A percentile compares a stretch with the other conserved stretches of the same genome.
Evolutionary conservation across 352 stramenopile genomes (phyloP).

Genomic region (Saprolegnia diclina): DNA sequence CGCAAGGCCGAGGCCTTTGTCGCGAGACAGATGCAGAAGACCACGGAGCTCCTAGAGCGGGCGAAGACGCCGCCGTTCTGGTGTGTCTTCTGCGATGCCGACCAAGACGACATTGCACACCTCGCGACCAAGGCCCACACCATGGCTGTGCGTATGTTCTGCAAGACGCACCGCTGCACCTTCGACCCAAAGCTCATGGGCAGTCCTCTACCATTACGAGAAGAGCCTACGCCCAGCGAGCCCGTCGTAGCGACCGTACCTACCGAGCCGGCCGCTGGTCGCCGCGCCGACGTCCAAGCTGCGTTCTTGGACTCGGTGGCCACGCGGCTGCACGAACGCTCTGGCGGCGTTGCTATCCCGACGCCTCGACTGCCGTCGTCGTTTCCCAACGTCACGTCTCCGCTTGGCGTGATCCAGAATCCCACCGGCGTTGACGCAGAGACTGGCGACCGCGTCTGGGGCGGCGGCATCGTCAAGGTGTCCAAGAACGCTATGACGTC

Average conservation of each 20-base stretch:
- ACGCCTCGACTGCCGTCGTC: too few species aligned
- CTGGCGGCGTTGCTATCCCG: background rate
- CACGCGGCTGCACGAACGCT: background rate
- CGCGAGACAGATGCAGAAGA: background rate
- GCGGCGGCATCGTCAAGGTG: conserved; percentile 54
- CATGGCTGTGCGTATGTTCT: background rate
- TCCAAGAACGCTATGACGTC: conserved; percentile 42
- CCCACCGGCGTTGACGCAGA: background rate
- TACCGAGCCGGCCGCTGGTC: too few species aligned
- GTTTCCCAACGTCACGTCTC: background rate
- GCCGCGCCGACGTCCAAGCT: background rate
- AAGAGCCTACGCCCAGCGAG: background rate
- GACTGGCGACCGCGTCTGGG: conserved; percentile 50
- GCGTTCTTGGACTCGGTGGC: background rate
- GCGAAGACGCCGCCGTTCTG: conserved; percentile 1
- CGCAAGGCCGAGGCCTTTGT: background rate
- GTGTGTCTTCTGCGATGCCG: conserved; percentile 14
- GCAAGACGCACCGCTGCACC: background rate
- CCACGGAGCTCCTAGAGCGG: background rate
- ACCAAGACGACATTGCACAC: background rate
- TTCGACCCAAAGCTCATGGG: background rate
- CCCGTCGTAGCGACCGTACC: background rate
- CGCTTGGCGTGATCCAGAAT: background rate
- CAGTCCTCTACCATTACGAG: background rate
- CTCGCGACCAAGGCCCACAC: background rate